Evolutionary conservation across 164 flowering plant genomes (phyloP).

Genomic region (Annona squamosa): DNA sequence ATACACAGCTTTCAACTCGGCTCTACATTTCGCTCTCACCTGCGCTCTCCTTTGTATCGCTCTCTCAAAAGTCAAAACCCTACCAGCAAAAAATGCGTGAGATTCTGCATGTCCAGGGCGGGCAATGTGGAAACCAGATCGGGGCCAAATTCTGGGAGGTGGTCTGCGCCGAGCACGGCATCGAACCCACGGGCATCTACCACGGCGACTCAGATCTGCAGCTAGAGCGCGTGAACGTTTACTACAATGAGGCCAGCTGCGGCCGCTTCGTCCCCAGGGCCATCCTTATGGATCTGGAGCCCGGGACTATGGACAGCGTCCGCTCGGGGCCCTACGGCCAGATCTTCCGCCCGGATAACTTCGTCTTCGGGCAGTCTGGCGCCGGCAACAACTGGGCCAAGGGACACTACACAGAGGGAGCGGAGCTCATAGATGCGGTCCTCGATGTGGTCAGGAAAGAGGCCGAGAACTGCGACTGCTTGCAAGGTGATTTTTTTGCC

Average conservation of each 20-base stretch:
- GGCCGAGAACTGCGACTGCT: constrained; percentile 17
- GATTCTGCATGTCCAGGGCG: constrained; percentile 45
- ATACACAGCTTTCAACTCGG: neutral
- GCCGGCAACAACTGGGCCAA: constrained; percentile 19
- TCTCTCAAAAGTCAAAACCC: neutral
- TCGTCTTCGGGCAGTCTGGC: constrained; percentile 16
- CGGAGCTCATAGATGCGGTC: constrained; percentile 12
- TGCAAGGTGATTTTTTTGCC: constrained; percentile 7
- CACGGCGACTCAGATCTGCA: constrained; percentile 35
- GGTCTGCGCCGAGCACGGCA: constrained; percentile 45
- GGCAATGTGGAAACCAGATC: constrained; percentile 51
- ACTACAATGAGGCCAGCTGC: constrained; percentile 49
- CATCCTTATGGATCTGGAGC: constrained; percentile 48
- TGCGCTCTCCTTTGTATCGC: neutral
- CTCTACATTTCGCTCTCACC: neutral
- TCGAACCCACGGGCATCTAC: constrained; percentile 37
- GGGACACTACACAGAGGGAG: constrained; percentile 18
- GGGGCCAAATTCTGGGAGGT: constrained; percentile 53
- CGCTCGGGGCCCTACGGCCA: constrained; percentile 38
- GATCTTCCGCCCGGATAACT: constrained; percentile 18
- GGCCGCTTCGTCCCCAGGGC: constrained; percentile 46
- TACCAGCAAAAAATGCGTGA: constrained; percentile 30
- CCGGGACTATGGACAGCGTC: constrained; percentile 46
- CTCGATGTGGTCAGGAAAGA: constrained; percentile 15
- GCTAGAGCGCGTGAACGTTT: constrained; percentile 42